A percentile compares a stretch with the other conserved stretches of the same genome.
Evolutionary conservation across 495 filamentous ascomycete genomes (phyloP).

Genomic region (Podospora pseudoanserina): DNA sequence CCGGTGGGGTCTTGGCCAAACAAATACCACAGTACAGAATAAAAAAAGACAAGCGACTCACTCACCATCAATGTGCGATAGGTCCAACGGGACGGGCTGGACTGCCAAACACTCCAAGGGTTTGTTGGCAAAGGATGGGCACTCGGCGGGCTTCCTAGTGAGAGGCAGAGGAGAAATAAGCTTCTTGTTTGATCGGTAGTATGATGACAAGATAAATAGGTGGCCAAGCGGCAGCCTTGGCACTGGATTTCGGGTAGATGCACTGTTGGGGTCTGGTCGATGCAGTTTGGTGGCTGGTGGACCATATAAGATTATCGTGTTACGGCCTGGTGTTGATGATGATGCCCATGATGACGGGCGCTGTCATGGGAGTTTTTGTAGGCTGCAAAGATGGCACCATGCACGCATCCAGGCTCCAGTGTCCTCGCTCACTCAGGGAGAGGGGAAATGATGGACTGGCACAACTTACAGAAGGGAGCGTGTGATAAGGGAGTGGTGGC

Average conservation of each 20-base stretch:
- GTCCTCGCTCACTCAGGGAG: not conserved
- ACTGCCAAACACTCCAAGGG: not conserved
- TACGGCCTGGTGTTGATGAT: not conserved
- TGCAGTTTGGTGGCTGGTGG: slow-evolving; percentile 5
- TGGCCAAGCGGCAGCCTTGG: not conserved
- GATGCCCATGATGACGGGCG: not conserved
- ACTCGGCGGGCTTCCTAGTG: not conserved
- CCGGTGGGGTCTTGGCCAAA: slow-evolving; percentile 16
- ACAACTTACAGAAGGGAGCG: slow-evolving; percentile 6
- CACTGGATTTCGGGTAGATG: slow-evolving; percentile 3
- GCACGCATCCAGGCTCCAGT: not conserved
- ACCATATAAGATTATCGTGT: not conserved
- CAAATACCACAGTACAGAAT: slow-evolving; percentile 20
- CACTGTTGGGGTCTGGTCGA: slow-evolving; percentile 1
- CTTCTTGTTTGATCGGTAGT: slow-evolving; percentile 3
- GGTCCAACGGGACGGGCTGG: not conserved
- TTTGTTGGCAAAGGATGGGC: not conserved
- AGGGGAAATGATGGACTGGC: not conserved
- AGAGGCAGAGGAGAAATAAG: not conserved
- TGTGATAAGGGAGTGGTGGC: not conserved
- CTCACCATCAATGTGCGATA: not conserved
- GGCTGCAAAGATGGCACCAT: not conserved
- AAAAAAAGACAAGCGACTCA: slow-evolving; percentile 17
- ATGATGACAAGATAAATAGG: not conserved
- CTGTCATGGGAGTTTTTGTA: slow-evolving; percentile 4